Evolutionary conservation across 768 basidiomycete species (phyloP), one percentile per base, ranked within the genome.

Genomic region (Serpula lacrymans): DNA sequence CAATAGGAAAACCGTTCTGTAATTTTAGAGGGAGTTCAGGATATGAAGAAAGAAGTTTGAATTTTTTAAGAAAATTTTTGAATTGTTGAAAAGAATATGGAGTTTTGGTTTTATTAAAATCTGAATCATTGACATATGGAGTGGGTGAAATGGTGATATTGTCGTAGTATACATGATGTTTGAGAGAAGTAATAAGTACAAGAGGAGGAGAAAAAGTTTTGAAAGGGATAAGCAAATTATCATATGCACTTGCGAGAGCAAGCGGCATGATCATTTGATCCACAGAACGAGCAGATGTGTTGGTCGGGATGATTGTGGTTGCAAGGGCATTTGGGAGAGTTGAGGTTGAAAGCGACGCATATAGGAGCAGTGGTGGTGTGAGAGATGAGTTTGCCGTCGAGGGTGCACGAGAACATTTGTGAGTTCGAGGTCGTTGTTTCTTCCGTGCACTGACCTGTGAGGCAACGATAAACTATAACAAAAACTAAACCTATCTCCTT

Each of bases 1-100:
- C 48, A 8, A 49, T 39, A 2, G 48, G 48, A 3, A 44, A 47
- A 14, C 48, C 45, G 21, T 26, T 31, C 3, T 24, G 11, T n/a
- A 49, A 39, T 22, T 49, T 37, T 18, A 37, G 25, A 2, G 4
- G 12, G 10, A 37, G 35, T 25, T 37, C 35, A 16, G 35, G 35
- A 13, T 37, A 37, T 3, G 1, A 18, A 9, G 18, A 18, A 37
- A 37, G 35, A 37, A 37, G 35, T 4, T 37, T 37, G 11, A 23
- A 16, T 8, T 25, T 20, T 4, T 5, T 1, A 5, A 37, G 7
- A 8, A 37, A 25, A 5, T 10, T 5, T 3, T 37, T 23, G 8
- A 37, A 24, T 11, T 25, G 5, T 2, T 20, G 10, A 1, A 23
- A 16, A 5, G 11, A 21, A 8, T 37, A 37, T 1, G 21, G 35